Base-by-base conservation (phyloP, 345 rosid genomes). In the Heritiera littoralis region DNA sequence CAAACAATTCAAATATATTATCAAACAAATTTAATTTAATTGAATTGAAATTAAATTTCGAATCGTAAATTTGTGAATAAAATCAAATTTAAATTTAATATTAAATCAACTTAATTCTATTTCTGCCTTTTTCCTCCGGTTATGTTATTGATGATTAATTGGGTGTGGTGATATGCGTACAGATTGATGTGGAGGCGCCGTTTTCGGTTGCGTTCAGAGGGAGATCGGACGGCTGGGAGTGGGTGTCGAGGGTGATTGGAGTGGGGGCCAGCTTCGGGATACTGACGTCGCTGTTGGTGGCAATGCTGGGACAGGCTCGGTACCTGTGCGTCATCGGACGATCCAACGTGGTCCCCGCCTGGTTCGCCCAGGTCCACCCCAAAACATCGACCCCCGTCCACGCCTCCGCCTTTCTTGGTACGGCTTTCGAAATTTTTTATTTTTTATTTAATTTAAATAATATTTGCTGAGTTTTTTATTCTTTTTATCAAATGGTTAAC, bases 251-350 rank as follows among this genome's bases (percentile, higher is more conserved):
- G 78, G 97, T 91, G 85, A 93, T 95, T 71, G 99, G 97, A 30
- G 90, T 85, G 75, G 98, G 99, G 82, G 98, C 99, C 40, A 92
- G 99, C 79, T 91, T 95, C 56, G 99, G 99, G 82, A 93, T 95
- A 52, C 87, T 95, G 81, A 93, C 99, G 82, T 95, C 99, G 48
- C 84, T 95, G 76, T 75, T 93, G 84, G 99, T 95, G 82, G 88
- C 99, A 7, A 95, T 95, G 99, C 59, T 95, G 86, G 99, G 99
- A 12, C 99, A 95, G 81, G 92, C 99, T 58, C 87, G 99, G 48
- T 95, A 95, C 92, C 87, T 95, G 97, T 95, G 98, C 68, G 99
- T 95, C 17, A 95, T 95, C 91, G 99, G 99, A 79, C 92, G 99
- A 86, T 93, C 99, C 9, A 84, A 80, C 65, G 89, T 93, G 85